phyloP scores from a whole-genome alignment of 257 asterid species.

The Ehretia macrophylla region DNA sequence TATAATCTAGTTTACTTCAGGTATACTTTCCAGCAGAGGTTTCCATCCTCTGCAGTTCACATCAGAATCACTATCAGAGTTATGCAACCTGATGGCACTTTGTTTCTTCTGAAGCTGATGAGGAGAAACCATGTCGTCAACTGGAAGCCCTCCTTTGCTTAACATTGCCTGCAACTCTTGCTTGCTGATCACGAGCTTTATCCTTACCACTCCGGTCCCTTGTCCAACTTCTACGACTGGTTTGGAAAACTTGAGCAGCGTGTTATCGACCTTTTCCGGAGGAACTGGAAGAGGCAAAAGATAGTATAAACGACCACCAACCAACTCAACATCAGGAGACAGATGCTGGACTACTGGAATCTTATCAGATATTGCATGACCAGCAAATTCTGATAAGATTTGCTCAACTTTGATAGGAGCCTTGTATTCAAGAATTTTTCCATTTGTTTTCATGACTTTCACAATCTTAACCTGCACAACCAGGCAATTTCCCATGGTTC shows the following conservation, averaged over 20 bases:
- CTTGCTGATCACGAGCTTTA: slow-evolving; percentile 69
- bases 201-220: slow-evolving; percentile 43
- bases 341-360: slow-evolving; percentile 44
- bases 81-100: not conserved
- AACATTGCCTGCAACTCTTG: slow-evolving; percentile 62
- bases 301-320: slow-evolving; percentile 49
- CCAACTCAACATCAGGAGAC: slow-evolving; percentile 45
- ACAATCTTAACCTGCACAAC: slow-evolving; percentile 39
- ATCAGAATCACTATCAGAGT: not conserved
- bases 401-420: slow-evolving; percentile 53
- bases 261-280: slow-evolving; percentile 15
- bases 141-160: slow-evolving; percentile 40
- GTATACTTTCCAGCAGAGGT: not conserved
- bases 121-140: slow-evolving; percentile 32
- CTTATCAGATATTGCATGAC: slow-evolving; percentile 60
- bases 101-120: slow-evolving; percentile 20
- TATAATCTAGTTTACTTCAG: not conserved
- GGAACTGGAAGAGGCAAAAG: slow-evolving; percentile 51
- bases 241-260: slow-evolving; percentile 38
- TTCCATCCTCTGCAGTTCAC: not conserved
- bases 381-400: slow-evolving; percentile 40
- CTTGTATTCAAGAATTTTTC: slow-evolving; percentile 59
- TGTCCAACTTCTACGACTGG: slow-evolving; percentile 27
- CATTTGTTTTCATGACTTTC: slow-evolving; percentile 60
- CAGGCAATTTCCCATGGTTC: slow-evolving; percentile 74